Evolutionary conservation across 2,329 filamentous ascomycete genomes (phyloP).

Genomic region (Drechslera avenae): DNA sequence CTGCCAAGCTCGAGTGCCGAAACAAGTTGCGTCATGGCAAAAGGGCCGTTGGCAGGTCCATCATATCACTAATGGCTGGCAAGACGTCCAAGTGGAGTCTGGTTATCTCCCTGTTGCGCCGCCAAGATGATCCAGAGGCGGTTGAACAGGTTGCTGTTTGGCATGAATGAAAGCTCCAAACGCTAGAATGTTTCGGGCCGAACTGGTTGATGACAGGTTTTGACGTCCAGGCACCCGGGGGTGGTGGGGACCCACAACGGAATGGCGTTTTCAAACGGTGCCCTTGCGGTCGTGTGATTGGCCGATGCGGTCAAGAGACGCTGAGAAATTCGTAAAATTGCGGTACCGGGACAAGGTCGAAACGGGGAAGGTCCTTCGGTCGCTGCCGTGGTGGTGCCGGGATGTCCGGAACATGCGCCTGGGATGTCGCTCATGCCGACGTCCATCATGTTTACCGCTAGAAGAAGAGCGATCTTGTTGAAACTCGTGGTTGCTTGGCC

Average conservation of each 20-base stretch:
- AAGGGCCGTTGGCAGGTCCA: constrained; percentile 6
- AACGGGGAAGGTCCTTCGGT: constrained; percentile 9
- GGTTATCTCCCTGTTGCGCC: constrained; percentile 7
- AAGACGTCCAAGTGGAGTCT: constrained; percentile 7
- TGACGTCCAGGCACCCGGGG: constrained; percentile 8
- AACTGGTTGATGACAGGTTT: constrained; percentile 13
- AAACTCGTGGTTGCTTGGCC: no score
- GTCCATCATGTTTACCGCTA: neutral
- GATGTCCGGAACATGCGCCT: neutral
- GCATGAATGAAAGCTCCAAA: constrained; percentile 13
- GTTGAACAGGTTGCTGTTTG: constrained; percentile 4
- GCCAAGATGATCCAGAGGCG: constrained; percentile 16
- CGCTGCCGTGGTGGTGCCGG: neutral
- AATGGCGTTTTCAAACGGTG: constrained; percentile 1
- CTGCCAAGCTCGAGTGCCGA: constrained; percentile 8
- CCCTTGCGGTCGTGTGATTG: constrained; percentile 3
- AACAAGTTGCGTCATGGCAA: constrained; percentile 13
- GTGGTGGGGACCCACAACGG: constrained; percentile 5
- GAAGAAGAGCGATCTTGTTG: no score
- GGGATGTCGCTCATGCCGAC: constrained; percentile 1
- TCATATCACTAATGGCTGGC: constrained; percentile 5
- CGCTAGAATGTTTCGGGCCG: constrained; percentile 14
- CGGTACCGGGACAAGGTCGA: constrained; percentile 3
- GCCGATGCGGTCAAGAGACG: neutral
- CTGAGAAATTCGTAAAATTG: constrained; percentile 5